Base-by-base conservation (phyloP, 2,329 filamentous ascomycete species). In the Fusarium goolgardi region DNA sequence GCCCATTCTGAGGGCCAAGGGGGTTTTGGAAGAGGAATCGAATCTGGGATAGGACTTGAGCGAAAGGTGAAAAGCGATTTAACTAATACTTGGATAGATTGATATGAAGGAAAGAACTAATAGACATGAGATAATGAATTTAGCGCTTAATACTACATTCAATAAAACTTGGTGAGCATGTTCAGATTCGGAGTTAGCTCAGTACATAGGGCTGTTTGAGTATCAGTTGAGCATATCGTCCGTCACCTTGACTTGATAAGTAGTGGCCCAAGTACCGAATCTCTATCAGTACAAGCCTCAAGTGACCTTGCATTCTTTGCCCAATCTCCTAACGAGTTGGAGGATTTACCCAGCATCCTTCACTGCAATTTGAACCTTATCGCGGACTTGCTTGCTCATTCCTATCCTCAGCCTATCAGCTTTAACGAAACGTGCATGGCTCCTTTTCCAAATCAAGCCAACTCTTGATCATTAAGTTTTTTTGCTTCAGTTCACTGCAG, bases 1-100 rank as follows among this genome's bases (percentile, higher is more conserved):
- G 1, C 59, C 63, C 1, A 70, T 71, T 21, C 25, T 71, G 13
- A 62, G 61, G 23, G 51, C 65, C 0, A 69, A 69, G 49, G 65
- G 65, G 1, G 65, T 69, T 11, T 49, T 68, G 29, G 50, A 65
- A 9, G 65, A 66, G n/a, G 65, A 60, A 31, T 65, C 61, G 5
- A 65, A 44, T 8, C 2, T 65, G 11, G 61, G 61, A 3, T 64
- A 37, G n/a, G 11, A 16, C 0, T 7, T 25, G 7, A 3, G 10
- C 12, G 3, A 16, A 7, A 27, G 21, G 13, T 2, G 7, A 16
- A 55, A 51, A 40, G 34, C 34, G 32, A 40, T 21, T 20, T 27
- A 21, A 51, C 29, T 27, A 29, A 51, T 27, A 34, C 8, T 51
- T 10, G 18, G 9, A 29, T 51, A 51, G 34, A 51, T 29, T 51